Evolutionary conservation across 2,329 filamentous ascomycete genomes (phyloP).

Genomic region (Aspergillus sp.): DNA sequence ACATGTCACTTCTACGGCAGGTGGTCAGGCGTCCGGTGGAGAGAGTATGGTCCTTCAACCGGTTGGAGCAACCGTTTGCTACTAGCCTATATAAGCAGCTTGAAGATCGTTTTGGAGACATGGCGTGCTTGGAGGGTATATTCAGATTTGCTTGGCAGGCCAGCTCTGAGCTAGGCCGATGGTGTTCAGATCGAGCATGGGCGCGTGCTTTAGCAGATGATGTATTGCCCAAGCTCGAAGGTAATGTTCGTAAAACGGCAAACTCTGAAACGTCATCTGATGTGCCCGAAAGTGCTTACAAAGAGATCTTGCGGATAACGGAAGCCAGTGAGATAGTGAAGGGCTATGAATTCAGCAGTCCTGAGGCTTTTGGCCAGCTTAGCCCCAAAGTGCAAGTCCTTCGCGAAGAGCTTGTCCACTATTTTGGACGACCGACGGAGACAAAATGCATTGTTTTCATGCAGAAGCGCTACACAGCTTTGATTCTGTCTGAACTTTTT

Average conservation of each 20-base stretch:
- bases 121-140: conserved; percentile 56
- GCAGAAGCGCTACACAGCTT: conserved; percentile 73
- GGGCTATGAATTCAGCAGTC: conserved; percentile 51
- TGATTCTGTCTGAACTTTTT: conserved; percentile 70
- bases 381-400: conserved; percentile 75
- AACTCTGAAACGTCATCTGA: conserved; percentile 3
- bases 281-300: conserved; percentile 49
- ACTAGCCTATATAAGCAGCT: conserved; percentile 68
- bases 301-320: conserved; percentile 58
- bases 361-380: conserved; percentile 47
- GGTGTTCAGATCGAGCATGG: conserved; percentile 86
- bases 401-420: conserved; percentile 59
- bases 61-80: conserved; percentile 54
- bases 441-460: conserved; percentile 87
- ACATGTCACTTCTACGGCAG: conserved; percentile 61
- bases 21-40: conserved; percentile 62
- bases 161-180: conserved; percentile 70
- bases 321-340: conserved; percentile 60
- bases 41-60: conserved; percentile 59
- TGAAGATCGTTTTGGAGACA: conserved; percentile 53
- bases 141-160: conserved; percentile 63
- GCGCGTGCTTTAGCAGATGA: conserved; percentile 66
- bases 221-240: conserved; percentile 64
- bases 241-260: conserved; percentile 33
- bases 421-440: conserved; percentile 62